Evolutionary conservation across 2,329 filamentous ascomycete species (phyloP).

Genomic region (Colletotrichum eleusines): DNA sequence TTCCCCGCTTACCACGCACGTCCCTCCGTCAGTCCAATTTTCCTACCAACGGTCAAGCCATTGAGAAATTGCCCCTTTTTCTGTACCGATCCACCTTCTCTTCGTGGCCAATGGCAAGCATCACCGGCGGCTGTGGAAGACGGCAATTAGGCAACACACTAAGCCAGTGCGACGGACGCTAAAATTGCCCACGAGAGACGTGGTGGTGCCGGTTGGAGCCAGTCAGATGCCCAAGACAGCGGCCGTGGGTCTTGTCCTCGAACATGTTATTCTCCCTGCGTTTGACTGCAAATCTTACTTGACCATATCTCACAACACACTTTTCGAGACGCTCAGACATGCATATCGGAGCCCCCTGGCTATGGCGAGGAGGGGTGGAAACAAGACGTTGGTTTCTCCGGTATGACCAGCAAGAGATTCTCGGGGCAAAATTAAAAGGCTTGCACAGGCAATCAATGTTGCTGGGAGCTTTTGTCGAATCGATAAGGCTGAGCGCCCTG

Average conservation of each 20-base stretch:
- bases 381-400: not conserved
- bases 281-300: slow-evolving; percentile 11
- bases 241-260: slow-evolving; percentile 17
- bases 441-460: not conserved
- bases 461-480: slow-evolving; percentile 7
- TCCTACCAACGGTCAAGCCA: not conserved
- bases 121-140: not conserved
- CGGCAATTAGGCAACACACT: slow-evolving; percentile 22
- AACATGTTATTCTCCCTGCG: slow-evolving; percentile 35
- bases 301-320: not conserved
- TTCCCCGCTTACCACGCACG: slow-evolving; percentile 1
- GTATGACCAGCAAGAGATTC: not conserved
- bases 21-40: not conserved
- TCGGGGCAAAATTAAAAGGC: not conserved
- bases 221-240: slow-evolving; percentile 14
- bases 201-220: slow-evolving; percentile 14
- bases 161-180: slow-evolving; percentile 34
- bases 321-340: slow-evolving; percentile 17
- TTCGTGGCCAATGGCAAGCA: slow-evolving; percentile 13
- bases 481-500: slow-evolving; percentile 36
- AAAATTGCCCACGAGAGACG: slow-evolving; percentile 11
- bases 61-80: slow-evolving; percentile 26
- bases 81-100: slow-evolving; percentile 19
- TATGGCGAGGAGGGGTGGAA: slow-evolving; percentile 4
- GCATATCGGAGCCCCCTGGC: slow-evolving; percentile 3